Evolutionary conservation across 805 yeast species (phyloP), one percentile per base, ranked within the genome.

Genomic region (Ogataea trehalophila): DNA sequence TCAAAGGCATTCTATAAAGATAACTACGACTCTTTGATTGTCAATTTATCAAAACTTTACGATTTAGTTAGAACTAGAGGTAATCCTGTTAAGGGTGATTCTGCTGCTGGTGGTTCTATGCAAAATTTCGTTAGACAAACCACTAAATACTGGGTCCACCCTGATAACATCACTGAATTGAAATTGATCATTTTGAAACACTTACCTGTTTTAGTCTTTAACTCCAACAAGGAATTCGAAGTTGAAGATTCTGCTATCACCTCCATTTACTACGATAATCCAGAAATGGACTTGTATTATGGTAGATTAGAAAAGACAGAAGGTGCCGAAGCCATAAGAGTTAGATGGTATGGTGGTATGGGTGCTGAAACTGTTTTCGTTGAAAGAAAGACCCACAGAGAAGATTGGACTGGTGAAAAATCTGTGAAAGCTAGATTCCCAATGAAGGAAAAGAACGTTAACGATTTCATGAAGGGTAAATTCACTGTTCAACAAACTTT

Each of bases 311-410:
- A 94, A 65, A 94, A 94, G 69, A 94, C 89, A 60, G 99, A 94
- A 74, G 99, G 99, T 67, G 99, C 99, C 5, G 99, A 94, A 70
- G 98, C 98, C 20, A 90, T 92, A 55, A 84, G 99, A 71, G 76
- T 94, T 63, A 84, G 99, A 73, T 94, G 99, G 99, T 94, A 94
- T 66, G 99, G 99, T 64, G 97, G 97, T 47, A 94, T 94, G 99
- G 76, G 78, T 46, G 77, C 91, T 2, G 97, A 92, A 57, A 87
- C 87, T 38, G 87, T 92, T 47, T 94, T 94, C 54, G 96, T 92
- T 42, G 99, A 94, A 71, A 81, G 99, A 68, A 94, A 94, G 68
- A 94, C 99, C 6, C 99, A 94, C 65, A 80, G 99, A 68, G 99
- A 94, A 69, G 99, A 94, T 73, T 92, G 99, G 99, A 94, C 99